phyloP scores from a whole-genome alignment of 192 early-diverging fungal species.

The Coemansia sp. region DNA sequence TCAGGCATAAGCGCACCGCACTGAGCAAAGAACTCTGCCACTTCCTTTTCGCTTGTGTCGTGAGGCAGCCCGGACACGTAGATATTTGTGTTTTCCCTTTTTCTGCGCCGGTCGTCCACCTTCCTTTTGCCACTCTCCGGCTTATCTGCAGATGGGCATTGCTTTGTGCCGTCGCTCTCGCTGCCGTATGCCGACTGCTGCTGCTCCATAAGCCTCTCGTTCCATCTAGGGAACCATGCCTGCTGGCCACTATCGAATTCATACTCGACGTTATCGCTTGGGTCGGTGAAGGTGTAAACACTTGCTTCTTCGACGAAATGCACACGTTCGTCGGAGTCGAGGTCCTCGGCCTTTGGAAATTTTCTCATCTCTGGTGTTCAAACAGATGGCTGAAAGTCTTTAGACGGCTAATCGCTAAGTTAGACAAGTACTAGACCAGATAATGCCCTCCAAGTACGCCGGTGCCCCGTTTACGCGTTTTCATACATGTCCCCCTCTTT shows the following conservation, averaged over 20 bases:
- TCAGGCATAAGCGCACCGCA: slow-evolving; percentile 48
- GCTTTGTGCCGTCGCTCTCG: background rate
- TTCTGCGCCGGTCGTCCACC: slow-evolving; percentile 28
- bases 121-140: slow-evolving; percentile 52
- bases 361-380: no score
- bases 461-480: no score
- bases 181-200: slow-evolving; percentile 46
- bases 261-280: slow-evolving; percentile 68
- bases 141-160: background rate
- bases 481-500: no score
- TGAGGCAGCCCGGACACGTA: slow-evolving; percentile 83
- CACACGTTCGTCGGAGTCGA: slow-evolving; percentile 56
- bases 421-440: no score
- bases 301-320: slow-evolving; percentile 67
- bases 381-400: no score
- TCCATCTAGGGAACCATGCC: slow-evolving; percentile 88
- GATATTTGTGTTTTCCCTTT: slow-evolving; percentile 69
- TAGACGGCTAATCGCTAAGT: no score
- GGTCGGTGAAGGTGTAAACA: slow-evolving; percentile 74
- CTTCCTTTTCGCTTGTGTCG: slow-evolving; percentile 76
- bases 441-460: no score
- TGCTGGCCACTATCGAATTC: slow-evolving; percentile 76
- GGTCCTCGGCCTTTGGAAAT: slow-evolving; percentile 46
- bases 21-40: slow-evolving; percentile 54
- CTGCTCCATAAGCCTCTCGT: slow-evolving; percentile 35